phyloP scores from a whole-genome alignment of 73 alveolate species.

The Uronychia binucleata region DNA sequence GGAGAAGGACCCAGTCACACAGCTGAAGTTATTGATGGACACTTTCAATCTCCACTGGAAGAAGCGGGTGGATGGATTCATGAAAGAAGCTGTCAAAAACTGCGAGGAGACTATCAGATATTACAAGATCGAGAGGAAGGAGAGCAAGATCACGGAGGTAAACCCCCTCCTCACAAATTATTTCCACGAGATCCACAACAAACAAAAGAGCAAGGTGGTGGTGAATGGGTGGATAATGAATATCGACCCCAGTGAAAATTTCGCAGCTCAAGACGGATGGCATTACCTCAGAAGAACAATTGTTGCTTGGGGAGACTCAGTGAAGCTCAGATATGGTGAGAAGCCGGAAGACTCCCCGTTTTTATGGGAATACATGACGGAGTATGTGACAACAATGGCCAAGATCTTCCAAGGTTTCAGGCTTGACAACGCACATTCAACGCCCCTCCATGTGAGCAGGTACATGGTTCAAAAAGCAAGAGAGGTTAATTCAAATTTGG shows the following conservation, averaged over 20 bases:
- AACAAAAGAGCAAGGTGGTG: conserved; percentile 62
- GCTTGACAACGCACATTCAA: conserved; percentile 97
- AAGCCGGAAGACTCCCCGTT: conserved; percentile 85
- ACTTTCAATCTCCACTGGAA: conserved; percentile 1
- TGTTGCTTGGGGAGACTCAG: conserved; percentile 94
- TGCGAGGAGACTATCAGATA: conserved; percentile 73
- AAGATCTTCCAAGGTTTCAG: conserved; percentile 92
- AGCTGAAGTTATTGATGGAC: background rate
- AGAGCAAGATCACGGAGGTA: conserved; percentile 42
- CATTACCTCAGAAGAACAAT: conserved; percentile 93
- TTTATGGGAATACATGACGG: conserved; percentile 91
- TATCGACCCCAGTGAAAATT: conserved; percentile 84
- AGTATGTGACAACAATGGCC: conserved; percentile 92
- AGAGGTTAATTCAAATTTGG: conserved; percentile 83
- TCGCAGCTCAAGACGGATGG: conserved; percentile 86
- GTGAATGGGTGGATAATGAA: conserved; percentile 87
- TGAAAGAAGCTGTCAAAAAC: conserved; percentile 40
- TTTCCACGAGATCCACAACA: conserved; percentile 71
- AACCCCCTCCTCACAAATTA: conserved; percentile 63
- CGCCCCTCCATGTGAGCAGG: conserved; percentile 89
- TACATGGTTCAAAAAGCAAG: conserved; percentile 91
- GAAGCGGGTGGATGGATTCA: conserved; percentile 9
- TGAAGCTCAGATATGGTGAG: conserved; percentile 91
- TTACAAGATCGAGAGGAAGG: conserved; percentile 56
- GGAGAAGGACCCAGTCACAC: background rate